phyloP scores from a whole-genome alignment of 1,284 basidiomycete species.

The Rhodotorula sp. region DNA sequence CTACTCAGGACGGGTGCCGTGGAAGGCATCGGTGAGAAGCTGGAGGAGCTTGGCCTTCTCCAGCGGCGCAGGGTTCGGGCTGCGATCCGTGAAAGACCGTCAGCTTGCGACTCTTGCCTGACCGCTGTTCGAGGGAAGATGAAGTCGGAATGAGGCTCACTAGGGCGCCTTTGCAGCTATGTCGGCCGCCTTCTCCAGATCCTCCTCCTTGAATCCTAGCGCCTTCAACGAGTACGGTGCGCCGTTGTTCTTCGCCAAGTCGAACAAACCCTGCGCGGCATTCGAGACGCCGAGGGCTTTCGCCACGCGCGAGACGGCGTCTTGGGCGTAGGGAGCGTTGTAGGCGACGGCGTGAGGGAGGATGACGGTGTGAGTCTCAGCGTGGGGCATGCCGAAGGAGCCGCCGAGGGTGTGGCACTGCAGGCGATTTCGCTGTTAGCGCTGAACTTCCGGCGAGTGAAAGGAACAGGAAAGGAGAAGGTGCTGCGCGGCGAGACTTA shows the following conservation, averaged over 20 bases:
- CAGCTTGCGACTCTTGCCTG: too few relatives aligned
- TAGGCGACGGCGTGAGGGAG: slow-evolving; percentile 55
- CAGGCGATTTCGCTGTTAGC: too few relatives aligned
- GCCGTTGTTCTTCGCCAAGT: slow-evolving; percentile 52
- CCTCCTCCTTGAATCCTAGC: slow-evolving; percentile 54
- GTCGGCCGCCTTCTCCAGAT: slow-evolving; percentile 53
- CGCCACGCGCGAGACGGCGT: slow-evolving; percentile 50
- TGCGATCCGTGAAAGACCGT: neutral
- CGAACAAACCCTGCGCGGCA: slow-evolving; percentile 52
- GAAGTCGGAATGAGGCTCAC: slow-evolving; percentile 9
- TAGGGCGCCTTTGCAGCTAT: slow-evolving; percentile 53
- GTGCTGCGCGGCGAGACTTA: slow-evolving; percentile 31
- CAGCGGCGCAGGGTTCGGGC: slow-evolving; percentile 53
- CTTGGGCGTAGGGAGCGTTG: slow-evolving; percentile 50
- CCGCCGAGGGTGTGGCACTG: slow-evolving; percentile 48
- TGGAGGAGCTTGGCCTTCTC: slow-evolving; percentile 49
- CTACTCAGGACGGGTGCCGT: slow-evolving; percentile 36
- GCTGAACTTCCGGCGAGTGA: neutral
- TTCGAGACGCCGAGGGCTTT: slow-evolving; percentile 47
- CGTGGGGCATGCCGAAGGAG: slow-evolving; percentile 54
- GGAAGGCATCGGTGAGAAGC: slow-evolving; percentile 44
- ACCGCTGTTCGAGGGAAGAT: too few relatives aligned
- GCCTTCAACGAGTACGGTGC: slow-evolving; percentile 50
- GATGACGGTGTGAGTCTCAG: slow-evolving; percentile 55
- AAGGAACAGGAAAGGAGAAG: too few relatives aligned